Evolutionary conservation across 345 rosid genomes (phyloP).

Genomic region (Salix koriyanagi): DNA sequence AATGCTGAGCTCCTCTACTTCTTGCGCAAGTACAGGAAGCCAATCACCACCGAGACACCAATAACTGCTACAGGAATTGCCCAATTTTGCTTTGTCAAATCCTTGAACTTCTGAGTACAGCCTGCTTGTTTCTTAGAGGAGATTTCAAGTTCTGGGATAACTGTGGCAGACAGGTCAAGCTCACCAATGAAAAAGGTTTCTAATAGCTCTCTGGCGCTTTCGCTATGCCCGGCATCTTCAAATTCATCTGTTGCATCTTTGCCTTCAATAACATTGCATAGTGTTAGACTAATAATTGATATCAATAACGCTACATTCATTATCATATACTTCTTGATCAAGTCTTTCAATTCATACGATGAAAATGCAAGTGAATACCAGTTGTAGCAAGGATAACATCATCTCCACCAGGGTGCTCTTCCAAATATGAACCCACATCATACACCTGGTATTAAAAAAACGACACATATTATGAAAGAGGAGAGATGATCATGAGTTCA

Average conservation of each 20-base stretch:
- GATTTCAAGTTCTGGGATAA: constrained; percentile 65
- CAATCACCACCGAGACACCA: constrained; percentile 57
- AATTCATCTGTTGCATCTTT: constrained; percentile 83
- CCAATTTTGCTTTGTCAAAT: constrained; percentile 66
- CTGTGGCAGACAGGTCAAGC: constrained; percentile 47
- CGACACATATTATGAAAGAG: not conserved
- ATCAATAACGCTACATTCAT: not conserved
- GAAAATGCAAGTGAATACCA: constrained; percentile 36
- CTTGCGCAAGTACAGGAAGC: constrained; percentile 57
- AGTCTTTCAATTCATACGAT: not conserved
- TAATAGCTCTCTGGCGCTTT: constrained; percentile 63
- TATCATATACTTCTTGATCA: not conserved
- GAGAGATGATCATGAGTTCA: not conserved
- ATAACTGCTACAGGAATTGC: constrained; percentile 51
- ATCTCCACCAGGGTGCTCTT: constrained; percentile 95
- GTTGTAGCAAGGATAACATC: constrained; percentile 70
- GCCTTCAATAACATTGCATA: constrained; percentile 32
- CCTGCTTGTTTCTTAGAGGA: constrained; percentile 39
- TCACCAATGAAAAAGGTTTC: constrained; percentile 67
- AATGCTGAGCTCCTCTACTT: constrained; percentile 33
- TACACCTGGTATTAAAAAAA: constrained; percentile 51
- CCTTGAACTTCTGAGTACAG: constrained; percentile 38
- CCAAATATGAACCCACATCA: constrained; percentile 74
- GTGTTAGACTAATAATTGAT: constrained; percentile 14
- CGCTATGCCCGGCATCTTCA: constrained; percentile 88